phyloP scores from a whole-genome alignment of 495 filamentous ascomycete species.

The Penicillium soppii region DNA sequence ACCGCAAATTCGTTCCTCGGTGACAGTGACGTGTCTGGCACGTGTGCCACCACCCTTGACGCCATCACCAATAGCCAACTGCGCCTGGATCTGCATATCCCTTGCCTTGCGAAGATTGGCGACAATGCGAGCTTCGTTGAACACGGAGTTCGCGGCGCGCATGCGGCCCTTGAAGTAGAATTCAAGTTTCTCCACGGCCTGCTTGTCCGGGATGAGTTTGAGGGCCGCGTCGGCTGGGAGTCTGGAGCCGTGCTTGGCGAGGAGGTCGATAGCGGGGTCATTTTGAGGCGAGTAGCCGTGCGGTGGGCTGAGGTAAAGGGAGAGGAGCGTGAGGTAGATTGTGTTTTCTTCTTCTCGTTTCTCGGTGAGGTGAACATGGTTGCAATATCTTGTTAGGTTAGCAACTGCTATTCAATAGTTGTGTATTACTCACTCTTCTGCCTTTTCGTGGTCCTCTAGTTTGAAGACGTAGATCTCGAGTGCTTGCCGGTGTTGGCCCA shows the following conservation, averaged over 20 bases:
- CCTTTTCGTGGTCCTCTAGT: conserved; percentile 79
- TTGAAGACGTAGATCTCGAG: conserved; percentile 97
- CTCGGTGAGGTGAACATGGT: conserved; percentile 68
- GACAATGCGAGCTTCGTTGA: conserved; percentile 77
- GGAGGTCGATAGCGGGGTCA: conserved; percentile 76
- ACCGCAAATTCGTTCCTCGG: conserved; percentile 83
- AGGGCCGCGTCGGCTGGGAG: conserved; percentile 84
- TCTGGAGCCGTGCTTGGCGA: conserved; percentile 87
- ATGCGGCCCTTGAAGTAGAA: conserved; percentile 92
- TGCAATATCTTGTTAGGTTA: conserved; percentile 73
- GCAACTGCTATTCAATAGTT: background rate
- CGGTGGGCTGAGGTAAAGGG: conserved; percentile 85
- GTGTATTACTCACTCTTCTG: conserved; percentile 68
- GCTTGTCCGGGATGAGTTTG: conserved; percentile 74
- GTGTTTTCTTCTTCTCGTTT: conserved; percentile 61
- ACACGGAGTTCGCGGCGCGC: conserved; percentile 75
- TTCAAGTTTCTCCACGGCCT: conserved; percentile 77
- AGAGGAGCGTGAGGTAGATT: conserved; percentile 88
- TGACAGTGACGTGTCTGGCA: conserved; percentile 73
- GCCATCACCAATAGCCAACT: conserved; percentile 65
- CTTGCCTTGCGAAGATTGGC: conserved; percentile 71
- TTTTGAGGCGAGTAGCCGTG: conserved; percentile 71
- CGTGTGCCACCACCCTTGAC: conserved; percentile 51
- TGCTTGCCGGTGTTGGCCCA: conserved; percentile 93
- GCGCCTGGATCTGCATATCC: conserved; percentile 67